These are phyloP conservation scores for Barnettozyma hawaiiensis DNA, from an alignment of 1,139 yeast genomes.

Conservation along the genomic window DNA sequence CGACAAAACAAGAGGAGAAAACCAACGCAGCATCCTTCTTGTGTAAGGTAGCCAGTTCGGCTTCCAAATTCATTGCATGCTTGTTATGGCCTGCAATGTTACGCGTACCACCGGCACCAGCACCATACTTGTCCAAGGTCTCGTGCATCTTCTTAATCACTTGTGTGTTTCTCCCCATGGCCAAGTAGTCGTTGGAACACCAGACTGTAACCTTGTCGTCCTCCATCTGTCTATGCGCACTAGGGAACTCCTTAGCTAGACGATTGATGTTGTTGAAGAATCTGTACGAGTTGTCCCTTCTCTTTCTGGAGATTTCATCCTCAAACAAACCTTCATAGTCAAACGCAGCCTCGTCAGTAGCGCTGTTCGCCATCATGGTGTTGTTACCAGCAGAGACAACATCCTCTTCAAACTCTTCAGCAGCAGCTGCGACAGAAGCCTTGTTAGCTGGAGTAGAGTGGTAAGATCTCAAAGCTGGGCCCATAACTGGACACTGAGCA, in stretches of 20 bases:
- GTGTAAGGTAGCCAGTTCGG: slow-evolving; percentile 84
- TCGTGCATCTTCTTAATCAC: slow-evolving; percentile 74
- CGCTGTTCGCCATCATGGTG: slow-evolving; percentile 25
- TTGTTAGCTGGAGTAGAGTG: slow-evolving; percentile 47
- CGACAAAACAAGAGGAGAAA: slow-evolving; percentile 92
- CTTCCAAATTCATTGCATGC: slow-evolving; percentile 81
- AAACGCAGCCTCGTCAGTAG: slow-evolving; percentile 43
- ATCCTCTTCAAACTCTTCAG: slow-evolving; percentile 26
- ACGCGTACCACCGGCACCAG: slow-evolving; percentile 99
- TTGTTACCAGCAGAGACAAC: background rate
- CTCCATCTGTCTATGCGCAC: slow-evolving; percentile 75
- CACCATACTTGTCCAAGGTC: slow-evolving; percentile 85
- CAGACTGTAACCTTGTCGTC: slow-evolving; percentile 90
- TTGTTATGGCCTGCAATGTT: slow-evolving; percentile 96
- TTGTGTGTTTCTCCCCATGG: slow-evolving; percentile 79
- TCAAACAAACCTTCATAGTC: slow-evolving; percentile 63
- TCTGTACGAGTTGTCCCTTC: slow-evolving; percentile 87
- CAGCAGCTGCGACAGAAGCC: slow-evolving; percentile 43
- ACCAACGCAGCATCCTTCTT: slow-evolving; percentile 94
- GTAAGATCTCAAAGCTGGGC: slow-evolving; percentile 58
- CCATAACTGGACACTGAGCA: slow-evolving; percentile 81
- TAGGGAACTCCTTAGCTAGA: slow-evolving; percentile 87
- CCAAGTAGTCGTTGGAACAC: slow-evolving; percentile 97
- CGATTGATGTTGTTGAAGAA: slow-evolving; percentile 96
- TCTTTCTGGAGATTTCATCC: slow-evolving; percentile 62